Evolutionary conservation across 108 stramenopile genomes (phyloP), one percentile per base, ranked within the genome.

Genomic region (Seminavis robusta): DNA sequence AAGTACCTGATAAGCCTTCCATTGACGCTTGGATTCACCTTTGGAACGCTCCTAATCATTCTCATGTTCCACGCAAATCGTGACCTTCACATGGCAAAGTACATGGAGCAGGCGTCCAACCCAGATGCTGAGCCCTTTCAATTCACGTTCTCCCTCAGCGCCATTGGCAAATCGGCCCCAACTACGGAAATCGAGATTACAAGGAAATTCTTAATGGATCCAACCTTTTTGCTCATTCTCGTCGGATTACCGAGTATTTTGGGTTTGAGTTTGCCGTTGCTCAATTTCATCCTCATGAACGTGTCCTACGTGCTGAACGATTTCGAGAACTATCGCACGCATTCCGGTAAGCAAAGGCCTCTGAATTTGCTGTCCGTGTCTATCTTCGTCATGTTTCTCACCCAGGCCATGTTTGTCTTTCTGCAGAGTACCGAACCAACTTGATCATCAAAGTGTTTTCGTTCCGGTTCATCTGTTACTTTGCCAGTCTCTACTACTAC

Each of bases 401-500:
- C n/a, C 37, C 37, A 1, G 11, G 13, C 13, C 37, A 11, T 38
- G 15, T n/a, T 38, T 15, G 13, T 38, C n/a, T n/a, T n/a, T n/a
- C n/a, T 38, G 15, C 81, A 33, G 72, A 84, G 29, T 97, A 94
- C 66, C 76, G 95, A 45, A 93, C 95, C 36, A 67, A 82, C 57
- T 73, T 97, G 68, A 98, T 99, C 55, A 87, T 94, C 73, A 99
- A 99, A 73, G 96, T 97, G 3, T 95, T 99, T 68, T 75, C 94
- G 45, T 99, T 99, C 65, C 92, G 95, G 30, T 98, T 98, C 51
- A 95, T 97, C 13, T 96, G 95, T 79, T 94, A 95, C 61, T 98
- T 97, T 75, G 92, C 95, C 3, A 89, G 94, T 15, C 78, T 97
- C 13, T 95, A 95, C 61, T 99, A 97, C 76, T 97, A 97, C 57